Evolutionary conservation across 2,329 filamentous ascomycete species (phyloP), one percentile per base, ranked within the genome.

Genomic region (Epichloe hybrida): DNA sequence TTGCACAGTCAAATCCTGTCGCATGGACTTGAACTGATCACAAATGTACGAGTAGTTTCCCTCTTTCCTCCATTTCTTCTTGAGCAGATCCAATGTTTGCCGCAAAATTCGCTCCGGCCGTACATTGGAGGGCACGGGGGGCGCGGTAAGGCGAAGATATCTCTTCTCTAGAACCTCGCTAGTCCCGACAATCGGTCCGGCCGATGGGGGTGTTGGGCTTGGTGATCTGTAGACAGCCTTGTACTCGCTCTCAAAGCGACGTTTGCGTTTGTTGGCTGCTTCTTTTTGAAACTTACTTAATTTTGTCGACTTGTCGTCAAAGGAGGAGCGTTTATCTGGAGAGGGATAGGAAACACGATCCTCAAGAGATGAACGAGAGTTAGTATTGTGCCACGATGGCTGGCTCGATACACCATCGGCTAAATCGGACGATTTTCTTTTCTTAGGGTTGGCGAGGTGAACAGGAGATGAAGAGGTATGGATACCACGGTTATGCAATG

Each of bases 21-120:
- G 88, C 66, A 98, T 78, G 15, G 93, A 96, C 69, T 98, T 98
- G 77, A 98, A 95, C 76, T 98, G 93, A 66, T 98, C 90, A 79
- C 93, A 97, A 56, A 96, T 95, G 70, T 96, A 98, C 59, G 81
- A 83, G 69, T 98, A 98, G 70, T 97, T 95, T 70, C 83, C 84
- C 61, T 96, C 89, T 59, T 83, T 81, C 64, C 83, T 86, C 93
- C 93, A 98, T 71, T 95, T 97, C 72, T 84, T 86, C 73, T 95
- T 94, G 56, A 98, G 72, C 46, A 94, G 72, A 58, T 94, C 88
- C 66, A 98, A 70, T 5, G 91, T 90, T 69, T 93, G 83, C 58
- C 84, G 81, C 56, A 98, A 72, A 21, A 98, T 74, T 46, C 71
- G 70, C 63, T 95, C 76, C 21, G 93, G 93, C 44, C 93, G 89